phyloP scores from a whole-genome alignment of 2,329 filamentous ascomycete genomes.

The Plectosphaerella plurivora region DNA sequence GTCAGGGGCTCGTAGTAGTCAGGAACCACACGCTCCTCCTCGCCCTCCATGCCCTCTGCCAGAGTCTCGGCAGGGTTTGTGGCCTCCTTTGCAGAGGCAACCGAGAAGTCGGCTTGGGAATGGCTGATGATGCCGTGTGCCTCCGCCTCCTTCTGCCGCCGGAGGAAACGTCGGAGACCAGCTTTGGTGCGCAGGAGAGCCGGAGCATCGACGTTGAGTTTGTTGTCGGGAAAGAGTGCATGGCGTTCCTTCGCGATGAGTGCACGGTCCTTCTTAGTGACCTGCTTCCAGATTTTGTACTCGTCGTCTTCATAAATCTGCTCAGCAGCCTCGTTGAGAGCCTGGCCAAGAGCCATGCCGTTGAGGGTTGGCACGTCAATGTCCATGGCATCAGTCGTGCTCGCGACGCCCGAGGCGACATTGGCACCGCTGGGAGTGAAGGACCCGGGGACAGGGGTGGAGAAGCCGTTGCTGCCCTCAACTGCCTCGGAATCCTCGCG shows the following conservation, averaged over 20 bases:
- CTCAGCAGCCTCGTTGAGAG: constrained; percentile 62
- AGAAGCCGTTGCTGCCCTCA: constrained; percentile 81
- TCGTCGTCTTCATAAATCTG: constrained; percentile 87
- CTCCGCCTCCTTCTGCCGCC: constrained; percentile 69
- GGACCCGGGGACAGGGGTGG: constrained; percentile 75
- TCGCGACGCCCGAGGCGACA: constrained; percentile 61
- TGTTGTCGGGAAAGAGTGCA: constrained; percentile 79
- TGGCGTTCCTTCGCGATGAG: constrained; percentile 80
- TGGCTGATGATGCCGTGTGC: constrained; percentile 35
- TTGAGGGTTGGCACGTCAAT: constrained; percentile 72
- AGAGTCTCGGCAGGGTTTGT: constrained; percentile 65
- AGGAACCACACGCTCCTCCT: constrained; percentile 78
- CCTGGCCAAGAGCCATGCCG: constrained; percentile 58
- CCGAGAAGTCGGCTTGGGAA: constrained; percentile 35
- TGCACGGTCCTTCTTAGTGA: constrained; percentile 94
- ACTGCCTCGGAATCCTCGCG: constrained; percentile 72
- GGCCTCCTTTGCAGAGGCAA: constrained; percentile 42
- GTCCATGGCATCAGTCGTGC: constrained; percentile 82
- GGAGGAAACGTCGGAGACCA: constrained; percentile 84
- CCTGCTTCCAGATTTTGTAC: constrained; percentile 98
- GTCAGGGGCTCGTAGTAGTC: constrained; percentile 92
- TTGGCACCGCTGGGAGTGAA: constrained; percentile 71
- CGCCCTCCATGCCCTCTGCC: constrained; percentile 90
- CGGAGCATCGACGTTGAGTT: constrained; percentile 80
- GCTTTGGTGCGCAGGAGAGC: constrained; percentile 80